Percentiles rank a stretch among this genome's conserved stretches.
phyloP scores from a whole-genome alignment of 2,329 filamentous ascomycete genomes.

The Celoporthe dispersa region DNA sequence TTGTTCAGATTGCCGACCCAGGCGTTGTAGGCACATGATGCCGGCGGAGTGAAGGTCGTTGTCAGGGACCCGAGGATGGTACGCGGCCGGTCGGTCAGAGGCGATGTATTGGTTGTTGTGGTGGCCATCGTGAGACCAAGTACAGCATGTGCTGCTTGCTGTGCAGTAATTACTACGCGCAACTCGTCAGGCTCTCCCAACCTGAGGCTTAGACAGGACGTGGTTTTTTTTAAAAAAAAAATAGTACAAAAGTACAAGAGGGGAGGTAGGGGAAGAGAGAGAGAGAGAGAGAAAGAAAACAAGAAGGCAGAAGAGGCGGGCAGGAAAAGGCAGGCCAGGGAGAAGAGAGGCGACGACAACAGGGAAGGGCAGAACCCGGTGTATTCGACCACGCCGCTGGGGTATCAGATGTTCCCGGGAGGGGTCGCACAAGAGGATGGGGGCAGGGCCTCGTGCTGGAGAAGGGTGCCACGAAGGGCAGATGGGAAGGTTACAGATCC shows the following conservation, averaged over 20 bases:
- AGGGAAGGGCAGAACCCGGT: background rate
- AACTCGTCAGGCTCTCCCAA: background rate
- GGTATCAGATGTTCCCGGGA: background rate
- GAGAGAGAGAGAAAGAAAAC: background rate
- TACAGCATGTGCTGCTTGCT: no score
- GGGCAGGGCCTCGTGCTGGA: background rate
- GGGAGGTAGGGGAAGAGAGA: no score
- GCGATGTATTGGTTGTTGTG: background rate
- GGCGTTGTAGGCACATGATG: conserved; percentile 6
- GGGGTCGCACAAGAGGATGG: background rate
- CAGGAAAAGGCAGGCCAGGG: background rate
- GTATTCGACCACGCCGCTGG: background rate
- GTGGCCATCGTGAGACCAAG: background rate
- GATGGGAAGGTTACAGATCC: conserved; percentile 7
- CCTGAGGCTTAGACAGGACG: background rate
- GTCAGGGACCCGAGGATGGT: conserved; percentile 19
- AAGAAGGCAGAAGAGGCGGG: background rate
- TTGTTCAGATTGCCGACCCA: conserved; percentile 11
- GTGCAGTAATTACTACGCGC: background rate
- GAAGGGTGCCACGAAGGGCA: background rate
- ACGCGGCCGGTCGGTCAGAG: background rate
- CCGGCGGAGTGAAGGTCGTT: conserved; percentile 13
- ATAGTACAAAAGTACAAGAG: background rate
- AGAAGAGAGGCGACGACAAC: background rate
- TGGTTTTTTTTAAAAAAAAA: background rate